These are phyloP conservation scores for Aeschynomene evenia DNA, from an alignment of 306 rosid species.

Conservation along the genomic window DNA sequence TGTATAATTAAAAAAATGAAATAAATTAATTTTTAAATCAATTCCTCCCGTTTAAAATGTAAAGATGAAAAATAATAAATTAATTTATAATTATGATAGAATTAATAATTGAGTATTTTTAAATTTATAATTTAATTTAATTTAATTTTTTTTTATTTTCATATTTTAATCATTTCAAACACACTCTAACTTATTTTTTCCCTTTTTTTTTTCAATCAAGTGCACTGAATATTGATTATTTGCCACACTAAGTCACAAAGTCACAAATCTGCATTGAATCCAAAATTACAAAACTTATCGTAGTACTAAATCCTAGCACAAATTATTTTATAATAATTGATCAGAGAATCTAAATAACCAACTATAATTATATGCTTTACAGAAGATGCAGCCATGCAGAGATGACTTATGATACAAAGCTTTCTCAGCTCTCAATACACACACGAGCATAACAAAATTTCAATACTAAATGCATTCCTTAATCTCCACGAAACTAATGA, in stretches of 20 bases:
- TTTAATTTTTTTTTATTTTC: too few species aligned
- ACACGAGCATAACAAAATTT: slow-evolving; percentile 26
- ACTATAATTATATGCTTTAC: slow-evolving; percentile 13
- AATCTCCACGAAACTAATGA: slow-evolving; percentile 28
- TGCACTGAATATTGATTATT: neutral
- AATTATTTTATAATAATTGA: neutral
- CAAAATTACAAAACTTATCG: neutral
- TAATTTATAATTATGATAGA: too few species aligned
- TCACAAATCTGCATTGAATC: neutral
- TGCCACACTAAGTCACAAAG: neutral
- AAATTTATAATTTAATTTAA: too few species aligned
- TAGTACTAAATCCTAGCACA: neutral
- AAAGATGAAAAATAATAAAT: too few species aligned
- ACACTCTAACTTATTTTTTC: too few species aligned
- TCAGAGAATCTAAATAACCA: slow-evolving; percentile 6
- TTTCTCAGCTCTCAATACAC: slow-evolving; percentile 28
- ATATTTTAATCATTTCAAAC: too few species aligned
- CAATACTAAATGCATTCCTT: slow-evolving; percentile 24
- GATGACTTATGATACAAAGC: slow-evolving; percentile 28
- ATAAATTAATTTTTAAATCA: too few species aligned
- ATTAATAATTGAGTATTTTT: too few species aligned
- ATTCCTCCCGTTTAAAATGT: too few species aligned
- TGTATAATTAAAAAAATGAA: too few species aligned
- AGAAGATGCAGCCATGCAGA: neutral
- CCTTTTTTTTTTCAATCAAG: neutral